A percentile compares a stretch with the other conserved stretches of the same genome.
These are phyloP conservation scores for Exophiala sp. DNA, from an alignment of 2,329 filamentous ascomycete genomes.

Conservation along the genomic window DNA sequence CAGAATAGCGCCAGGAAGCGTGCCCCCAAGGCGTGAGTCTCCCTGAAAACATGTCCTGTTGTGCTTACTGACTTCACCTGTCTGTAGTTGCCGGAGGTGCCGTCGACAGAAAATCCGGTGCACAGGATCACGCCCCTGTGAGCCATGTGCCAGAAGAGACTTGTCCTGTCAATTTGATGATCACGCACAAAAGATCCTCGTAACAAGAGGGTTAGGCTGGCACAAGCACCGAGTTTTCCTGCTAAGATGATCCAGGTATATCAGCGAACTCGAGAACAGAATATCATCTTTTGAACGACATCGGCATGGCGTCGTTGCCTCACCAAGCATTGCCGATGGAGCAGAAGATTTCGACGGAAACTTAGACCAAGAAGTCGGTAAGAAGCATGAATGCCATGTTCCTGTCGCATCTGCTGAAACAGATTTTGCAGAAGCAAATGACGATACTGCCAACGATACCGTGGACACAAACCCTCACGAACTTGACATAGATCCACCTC, in stretches of 20 bases:
- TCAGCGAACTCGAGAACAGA: conserved; percentile 33
- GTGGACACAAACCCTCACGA: neutral
- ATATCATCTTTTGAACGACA: conserved; percentile 1
- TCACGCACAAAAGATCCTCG: conserved; percentile 48
- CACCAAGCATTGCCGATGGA: neutral
- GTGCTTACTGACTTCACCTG: conserved; percentile 1
- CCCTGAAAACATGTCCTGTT: neutral
- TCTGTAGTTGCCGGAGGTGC: conserved; percentile 40
- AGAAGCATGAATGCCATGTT: neutral
- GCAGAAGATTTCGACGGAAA: neutral
- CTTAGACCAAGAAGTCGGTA: neutral
- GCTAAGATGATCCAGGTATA: conserved; percentile 30
- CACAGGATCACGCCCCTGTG: conserved; percentile 42
- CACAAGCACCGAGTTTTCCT: conserved; percentile 6
- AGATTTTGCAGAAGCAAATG: neutral
- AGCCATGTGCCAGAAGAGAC: conserved; percentile 44
- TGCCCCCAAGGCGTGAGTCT: neutral
- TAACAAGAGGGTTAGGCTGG: conserved; percentile 44
- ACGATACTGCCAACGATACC: neutral
- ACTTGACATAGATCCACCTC: neutral
- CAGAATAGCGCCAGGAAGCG: neutral
- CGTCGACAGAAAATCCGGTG: conserved; percentile 48
- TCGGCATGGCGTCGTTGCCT: neutral
- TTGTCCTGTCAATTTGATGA: conserved; percentile 44
- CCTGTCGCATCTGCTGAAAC: neutral